Conservation (phyloP, 2,329 filamentous ascomycete genomes). For the Venturia pyrina region DNA sequence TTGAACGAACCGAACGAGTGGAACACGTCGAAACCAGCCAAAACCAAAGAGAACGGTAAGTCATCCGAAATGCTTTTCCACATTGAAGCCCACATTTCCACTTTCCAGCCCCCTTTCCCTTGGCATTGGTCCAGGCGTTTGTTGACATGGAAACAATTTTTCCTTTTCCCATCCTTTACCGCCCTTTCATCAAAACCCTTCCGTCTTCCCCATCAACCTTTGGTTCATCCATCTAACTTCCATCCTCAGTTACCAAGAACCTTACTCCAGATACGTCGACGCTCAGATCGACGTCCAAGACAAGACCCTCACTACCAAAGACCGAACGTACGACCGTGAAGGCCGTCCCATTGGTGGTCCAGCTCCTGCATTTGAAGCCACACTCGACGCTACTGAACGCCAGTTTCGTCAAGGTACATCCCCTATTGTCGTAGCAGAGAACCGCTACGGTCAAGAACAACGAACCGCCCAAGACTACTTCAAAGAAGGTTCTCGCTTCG, state of each 20-base stretch:
- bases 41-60: conserved; percentile 40
- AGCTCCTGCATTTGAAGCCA: conserved; percentile 45
- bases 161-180: not conserved
- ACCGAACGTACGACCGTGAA: conserved; percentile 32
- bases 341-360: conserved; percentile 36
- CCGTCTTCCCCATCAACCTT: not conserved
- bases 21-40: not conserved
- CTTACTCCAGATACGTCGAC: conserved; percentile 49
- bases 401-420: conserved; percentile 55
- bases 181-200: conserved; percentile 5
- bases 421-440: conserved; percentile 34
- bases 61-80: conserved; percentile 13
- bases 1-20: conserved; percentile 12
- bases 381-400: conserved; percentile 48
- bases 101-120: conserved; percentile 12
- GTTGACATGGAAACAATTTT: conserved; percentile 11
- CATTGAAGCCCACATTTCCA: not conserved
- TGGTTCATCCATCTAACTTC: conserved; percentile 4
- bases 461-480: conserved; percentile 33
- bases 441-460: conserved; percentile 25
- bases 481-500: conserved; percentile 22
- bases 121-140: conserved; percentile 9
- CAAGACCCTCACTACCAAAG: conserved; percentile 27
- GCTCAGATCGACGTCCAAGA: conserved; percentile 58
- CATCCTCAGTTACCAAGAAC: conserved; percentile 43